A percentile compares a stretch with the other conserved stretches of the same genome.
Conservation (phyloP, 2,329 filamentous ascomycete species). For the Penicillium verrucosum region DNA sequence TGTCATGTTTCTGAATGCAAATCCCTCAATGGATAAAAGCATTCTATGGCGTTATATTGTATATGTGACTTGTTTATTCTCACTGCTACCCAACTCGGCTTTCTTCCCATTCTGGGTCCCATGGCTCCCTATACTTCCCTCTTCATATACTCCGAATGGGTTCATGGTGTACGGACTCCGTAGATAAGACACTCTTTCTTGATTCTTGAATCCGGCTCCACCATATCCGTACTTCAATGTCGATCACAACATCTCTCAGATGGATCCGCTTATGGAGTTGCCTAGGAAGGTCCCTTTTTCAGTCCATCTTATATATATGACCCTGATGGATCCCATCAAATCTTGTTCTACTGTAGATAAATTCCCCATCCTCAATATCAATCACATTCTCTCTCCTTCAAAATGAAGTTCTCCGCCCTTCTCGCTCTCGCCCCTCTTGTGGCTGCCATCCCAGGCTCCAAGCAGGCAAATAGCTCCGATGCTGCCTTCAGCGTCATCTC, state of each 20-base stretch:
- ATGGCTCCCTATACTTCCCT: background rate
- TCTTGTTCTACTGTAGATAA: background rate
- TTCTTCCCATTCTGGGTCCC: background rate
- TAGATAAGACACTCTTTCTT: background rate
- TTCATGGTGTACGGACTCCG: no score
- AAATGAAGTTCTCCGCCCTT: conserved; percentile 28
- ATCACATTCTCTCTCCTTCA: conserved; percentile 6
- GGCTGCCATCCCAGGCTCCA: conserved; percentile 21
- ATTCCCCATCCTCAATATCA: background rate
- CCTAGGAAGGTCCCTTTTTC: background rate
- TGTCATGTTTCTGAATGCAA: background rate
- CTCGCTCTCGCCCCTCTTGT: conserved; percentile 25
- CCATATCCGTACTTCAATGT: background rate
- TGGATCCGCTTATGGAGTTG: background rate
- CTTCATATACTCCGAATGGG: background rate
- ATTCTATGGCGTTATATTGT: no score
- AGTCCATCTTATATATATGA: conserved; percentile 3
- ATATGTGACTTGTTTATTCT: background rate
- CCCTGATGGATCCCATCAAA: background rate
- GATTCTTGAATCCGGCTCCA: background rate
- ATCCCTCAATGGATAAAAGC: background rate
- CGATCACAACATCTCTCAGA: background rate
- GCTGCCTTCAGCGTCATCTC: conserved; percentile 43
- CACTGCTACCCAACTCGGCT: background rate
- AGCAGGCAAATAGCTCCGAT: conserved; percentile 9